Base-by-base conservation (phyloP, 768 basidiomycete genomes). In the Hygrocybe coccinea region DNA sequence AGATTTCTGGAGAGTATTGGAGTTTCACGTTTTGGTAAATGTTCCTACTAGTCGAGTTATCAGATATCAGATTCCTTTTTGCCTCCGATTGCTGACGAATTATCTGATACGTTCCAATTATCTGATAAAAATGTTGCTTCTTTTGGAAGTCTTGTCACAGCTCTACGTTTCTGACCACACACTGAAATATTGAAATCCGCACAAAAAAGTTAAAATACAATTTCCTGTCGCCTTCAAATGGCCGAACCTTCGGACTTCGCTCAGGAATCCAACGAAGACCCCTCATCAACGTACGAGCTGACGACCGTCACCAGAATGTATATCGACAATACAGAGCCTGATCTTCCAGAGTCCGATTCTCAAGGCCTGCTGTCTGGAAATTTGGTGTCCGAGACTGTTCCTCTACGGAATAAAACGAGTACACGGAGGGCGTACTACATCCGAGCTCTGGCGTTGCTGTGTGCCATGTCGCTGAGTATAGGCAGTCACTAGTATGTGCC, bases 401-500 rank as follows among this genome's bases (percentile, higher is more conserved):
- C 9, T 15, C 24, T 15, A 24, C 47, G 47, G 8, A 35, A 46
- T 5, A 46, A 12, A 21, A 5, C 17, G 34, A 22, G 15, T 3
- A 51, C 33, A 21, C n/a, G 21, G 33, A 70, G 73, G 55, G 76
- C 79, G 1, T 74, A 77, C 45, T 67, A 82, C 59, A 74, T 89
- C 17, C 76, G 86, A 48, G 64, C 70, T 1, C 60, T 89, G 19
- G 87, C 87, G 12, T 74, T 90, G 2, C 64, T 86, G 1, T 89
- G 86, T 56, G 85, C 85, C 22, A 89, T 87, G 64, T 83, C 81
- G 29, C 67, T 91, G 60, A 87, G 86, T 62, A 71, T 91, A 35
- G 89, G 88, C 34, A 86, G 85, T 59, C 88, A 90, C 65, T 89
- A 87, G 87, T 87, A 63, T 44, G 81, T 70, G 35, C 51, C 47